Evolutionary conservation across 495 filamentous ascomycete genomes (phyloP).

Genomic region (Xylaria venustula): DNA sequence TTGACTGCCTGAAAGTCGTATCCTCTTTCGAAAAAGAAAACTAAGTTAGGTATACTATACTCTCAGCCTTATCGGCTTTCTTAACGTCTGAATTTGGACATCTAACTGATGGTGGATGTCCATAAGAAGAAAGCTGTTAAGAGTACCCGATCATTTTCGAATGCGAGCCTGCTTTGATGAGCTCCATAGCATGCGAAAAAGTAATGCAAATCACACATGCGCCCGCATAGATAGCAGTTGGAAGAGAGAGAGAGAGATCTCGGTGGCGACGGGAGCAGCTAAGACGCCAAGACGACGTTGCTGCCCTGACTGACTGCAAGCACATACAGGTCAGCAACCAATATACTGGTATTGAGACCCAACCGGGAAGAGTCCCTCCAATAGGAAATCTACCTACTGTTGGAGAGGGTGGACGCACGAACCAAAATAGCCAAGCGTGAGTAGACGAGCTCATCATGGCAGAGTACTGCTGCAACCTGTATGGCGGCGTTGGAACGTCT

Average conservation of each 20-base stretch:
- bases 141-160: not conserved
- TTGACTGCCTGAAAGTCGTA: too few relatives aligned
- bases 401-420: not conserved
- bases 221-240: not conserved
- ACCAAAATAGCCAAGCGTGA: not conserved
- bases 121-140: not conserved
- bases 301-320: not conserved
- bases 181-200: not conserved
- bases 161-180: not conserved
- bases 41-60: too few relatives aligned
- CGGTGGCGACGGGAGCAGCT: not conserved
- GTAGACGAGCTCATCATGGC: constrained; percentile 1
- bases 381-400: not conserved
- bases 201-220: not conserved
- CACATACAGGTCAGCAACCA: constrained; percentile 1
- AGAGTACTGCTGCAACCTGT: not conserved
- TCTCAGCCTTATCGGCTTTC: not conserved
- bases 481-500: constrained; percentile 6
- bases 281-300: not conserved
- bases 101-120: not conserved
- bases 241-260: not conserved
- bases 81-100: too few relatives aligned
- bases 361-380: not conserved
- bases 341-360: not conserved
- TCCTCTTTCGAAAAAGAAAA: too few relatives aligned